Conservation (phyloP, 768 basidiomycete genomes). For the Melanogaster broomeanus region DNA sequence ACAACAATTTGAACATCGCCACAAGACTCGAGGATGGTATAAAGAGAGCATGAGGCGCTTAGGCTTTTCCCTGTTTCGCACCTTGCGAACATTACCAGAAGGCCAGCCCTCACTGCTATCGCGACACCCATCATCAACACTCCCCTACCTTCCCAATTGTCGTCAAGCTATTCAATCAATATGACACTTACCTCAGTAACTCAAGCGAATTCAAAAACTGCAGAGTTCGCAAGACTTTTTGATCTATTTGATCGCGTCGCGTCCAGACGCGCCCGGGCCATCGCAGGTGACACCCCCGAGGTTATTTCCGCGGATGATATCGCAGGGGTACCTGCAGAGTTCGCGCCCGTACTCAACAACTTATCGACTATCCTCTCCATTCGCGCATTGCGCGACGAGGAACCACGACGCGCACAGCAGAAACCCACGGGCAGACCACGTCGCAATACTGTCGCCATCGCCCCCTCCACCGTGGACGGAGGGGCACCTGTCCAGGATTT, state of each 20-base stretch:
- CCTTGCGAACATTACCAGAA: neutral
- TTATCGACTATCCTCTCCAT: slow-evolving; percentile 36
- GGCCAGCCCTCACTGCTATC: slow-evolving; percentile 1
- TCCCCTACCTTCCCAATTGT: neutral
- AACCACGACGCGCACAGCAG: neutral
- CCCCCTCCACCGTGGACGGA: slow-evolving; percentile 10
- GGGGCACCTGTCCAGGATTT: slow-evolving; percentile 1
- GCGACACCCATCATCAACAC: neutral
- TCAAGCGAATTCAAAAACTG: slow-evolving; percentile 39
- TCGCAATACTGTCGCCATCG: slow-evolving; percentile 23
- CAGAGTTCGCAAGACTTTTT: slow-evolving; percentile 56
- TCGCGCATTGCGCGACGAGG: slow-evolving; percentile 32
- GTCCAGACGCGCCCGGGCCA: slow-evolving; percentile 39
- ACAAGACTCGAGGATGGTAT: slow-evolving; percentile 17
- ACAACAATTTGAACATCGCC: slow-evolving; percentile 13
- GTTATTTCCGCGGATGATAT: slow-evolving; percentile 33
- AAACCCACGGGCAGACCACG: slow-evolving; percentile 8
- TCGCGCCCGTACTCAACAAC: slow-evolving; percentile 38
- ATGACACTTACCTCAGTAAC: slow-evolving; percentile 22
- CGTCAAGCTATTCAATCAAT: slow-evolving; percentile 7
- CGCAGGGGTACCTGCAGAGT: slow-evolving; percentile 27
- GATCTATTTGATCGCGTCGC: slow-evolving; percentile 55
- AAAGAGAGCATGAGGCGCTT: slow-evolving; percentile 7
- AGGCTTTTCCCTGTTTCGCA: slow-evolving; percentile 1
- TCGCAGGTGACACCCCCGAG: slow-evolving; percentile 12